Percentiles rank a stretch among this genome's conserved stretches.
phyloP scores from a whole-genome alignment of 176 grass and related monocot species.

The Oropetium thomaeum region DNA sequence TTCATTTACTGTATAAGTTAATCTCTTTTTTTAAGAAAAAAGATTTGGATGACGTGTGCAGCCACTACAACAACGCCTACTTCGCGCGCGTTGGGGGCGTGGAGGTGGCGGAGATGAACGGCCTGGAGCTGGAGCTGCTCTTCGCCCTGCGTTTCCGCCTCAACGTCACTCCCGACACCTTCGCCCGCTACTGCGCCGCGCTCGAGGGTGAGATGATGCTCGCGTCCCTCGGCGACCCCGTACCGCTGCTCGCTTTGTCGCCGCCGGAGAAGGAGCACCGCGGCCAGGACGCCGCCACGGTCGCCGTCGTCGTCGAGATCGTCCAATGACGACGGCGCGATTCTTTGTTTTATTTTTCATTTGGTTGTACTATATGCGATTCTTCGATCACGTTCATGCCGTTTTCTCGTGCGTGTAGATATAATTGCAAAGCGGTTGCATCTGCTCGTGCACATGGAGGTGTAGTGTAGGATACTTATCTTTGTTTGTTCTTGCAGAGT shows the following conservation, averaged over 20 bases:
- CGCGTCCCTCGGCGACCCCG: too few relatives aligned
- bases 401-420: neutral
- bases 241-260: neutral
- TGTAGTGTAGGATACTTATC: too few relatives aligned
- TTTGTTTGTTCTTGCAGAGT: too few relatives aligned
- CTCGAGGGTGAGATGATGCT: constrained; percentile 54
- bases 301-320: too few relatives aligned
- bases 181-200: constrained; percentile 55
- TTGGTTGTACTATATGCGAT: too few relatives aligned
- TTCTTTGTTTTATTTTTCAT: too few relatives aligned
- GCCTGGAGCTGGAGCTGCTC: constrained; percentile 59
- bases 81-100: constrained; percentile 64
- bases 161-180: constrained; percentile 55
- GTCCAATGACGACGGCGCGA: neutral
- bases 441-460: too few relatives aligned
- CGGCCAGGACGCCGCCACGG: neutral
- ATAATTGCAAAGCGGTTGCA: too few relatives aligned
- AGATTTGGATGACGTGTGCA: neutral
- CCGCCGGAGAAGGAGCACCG: neutral
- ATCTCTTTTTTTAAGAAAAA: too few relatives aligned
- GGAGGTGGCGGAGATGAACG: constrained; percentile 67
- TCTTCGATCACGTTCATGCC: too few relatives aligned
- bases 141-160: constrained; percentile 67
- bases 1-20: too few relatives aligned
- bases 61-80: constrained; percentile 81